These are phyloP conservation scores for Akebia trifoliata DNA, from an alignment of 164 flowering plant species.

Conservation along the genomic window DNA sequence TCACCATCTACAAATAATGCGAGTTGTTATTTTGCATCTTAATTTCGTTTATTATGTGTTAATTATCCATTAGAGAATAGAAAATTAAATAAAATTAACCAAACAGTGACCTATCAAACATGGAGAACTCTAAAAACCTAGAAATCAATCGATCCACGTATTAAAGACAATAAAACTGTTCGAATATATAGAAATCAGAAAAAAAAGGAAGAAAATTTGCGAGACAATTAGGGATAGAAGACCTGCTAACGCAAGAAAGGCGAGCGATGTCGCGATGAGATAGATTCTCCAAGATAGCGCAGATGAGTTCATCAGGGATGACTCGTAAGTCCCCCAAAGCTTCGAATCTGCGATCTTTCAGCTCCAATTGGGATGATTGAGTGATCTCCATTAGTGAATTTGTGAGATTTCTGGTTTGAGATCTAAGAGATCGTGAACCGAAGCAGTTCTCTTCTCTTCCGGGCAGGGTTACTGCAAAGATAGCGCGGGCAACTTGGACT, in stretches of 20 bases:
- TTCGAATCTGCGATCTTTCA: slow-evolving; percentile 57
- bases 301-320: slow-evolving; percentile 73
- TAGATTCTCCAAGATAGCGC: slow-evolving; percentile 43
- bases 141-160: background rate
- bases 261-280: slow-evolving; percentile 66
- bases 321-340: slow-evolving; percentile 68
- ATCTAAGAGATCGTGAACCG: background rate
- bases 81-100: background rate
- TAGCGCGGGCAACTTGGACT: background rate
- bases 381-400: slow-evolving; percentile 19
- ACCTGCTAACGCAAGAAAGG: slow-evolving; percentile 96
- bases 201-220: background rate
- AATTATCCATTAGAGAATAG: too few relatives aligned
- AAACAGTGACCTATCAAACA: background rate
- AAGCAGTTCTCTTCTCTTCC: background rate
- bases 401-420: background rate
- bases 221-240: background rate
- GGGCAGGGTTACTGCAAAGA: background rate
- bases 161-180: background rate
- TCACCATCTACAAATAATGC: too few relatives aligned
- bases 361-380: background rate
- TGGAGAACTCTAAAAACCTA: too few relatives aligned
- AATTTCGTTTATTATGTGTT: too few relatives aligned
- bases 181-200: background rate
- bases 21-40: too few relatives aligned